Percentiles rank a stretch among this genome's conserved stretches.
Conservation (phyloP, 768 basidiomycete genomes). For the Dentipellis sp. region DNA sequence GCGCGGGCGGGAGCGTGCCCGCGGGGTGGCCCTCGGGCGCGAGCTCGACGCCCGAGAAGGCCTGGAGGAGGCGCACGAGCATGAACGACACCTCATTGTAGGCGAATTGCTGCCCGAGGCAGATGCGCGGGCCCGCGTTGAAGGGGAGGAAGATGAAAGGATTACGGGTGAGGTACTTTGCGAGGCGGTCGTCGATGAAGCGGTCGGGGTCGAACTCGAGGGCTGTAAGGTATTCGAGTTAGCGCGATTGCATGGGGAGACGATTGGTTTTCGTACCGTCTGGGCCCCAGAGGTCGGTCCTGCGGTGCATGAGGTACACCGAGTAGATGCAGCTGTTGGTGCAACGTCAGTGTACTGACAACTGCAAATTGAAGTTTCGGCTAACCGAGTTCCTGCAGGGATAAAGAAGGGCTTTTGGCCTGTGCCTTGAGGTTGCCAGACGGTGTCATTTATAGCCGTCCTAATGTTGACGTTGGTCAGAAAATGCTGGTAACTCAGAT, state of each 20-base stretch:
- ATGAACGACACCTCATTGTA: constrained; percentile 21
- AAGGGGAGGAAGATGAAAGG: constrained; percentile 55
- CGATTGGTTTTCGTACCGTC: constrained; percentile 34
- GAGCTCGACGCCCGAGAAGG: constrained; percentile 10
- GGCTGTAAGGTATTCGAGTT: constrained; percentile 26
- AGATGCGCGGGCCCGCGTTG: constrained; percentile 38
- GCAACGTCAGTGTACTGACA: neutral
- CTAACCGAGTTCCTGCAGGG: neutral
- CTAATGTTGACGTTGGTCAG: neutral
- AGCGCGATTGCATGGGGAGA: neutral
- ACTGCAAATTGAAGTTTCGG: too few species aligned
- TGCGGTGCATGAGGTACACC: constrained; percentile 56
- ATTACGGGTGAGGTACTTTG: constrained; percentile 52
- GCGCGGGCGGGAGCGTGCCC: neutral
- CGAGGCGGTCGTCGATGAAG: constrained; percentile 55
- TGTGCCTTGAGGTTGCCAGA: neutral
- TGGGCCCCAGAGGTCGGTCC: constrained; percentile 62
- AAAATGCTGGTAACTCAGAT: neutral
- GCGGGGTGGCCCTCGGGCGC: constrained; percentile 12
- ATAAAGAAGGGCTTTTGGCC: neutral
- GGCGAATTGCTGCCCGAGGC: constrained; percentile 39
- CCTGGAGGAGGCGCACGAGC: constrained; percentile 11
- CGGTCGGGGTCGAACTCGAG: constrained; percentile 64
- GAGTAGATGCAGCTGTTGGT: constrained; percentile 36
- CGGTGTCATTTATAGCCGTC: neutral